Percentiles rank a stretch among this genome's conserved stretches.
Evolutionary conservation across 495 filamentous ascomycete species (phyloP).

Genomic region (Chaetomium fimeti): DNA sequence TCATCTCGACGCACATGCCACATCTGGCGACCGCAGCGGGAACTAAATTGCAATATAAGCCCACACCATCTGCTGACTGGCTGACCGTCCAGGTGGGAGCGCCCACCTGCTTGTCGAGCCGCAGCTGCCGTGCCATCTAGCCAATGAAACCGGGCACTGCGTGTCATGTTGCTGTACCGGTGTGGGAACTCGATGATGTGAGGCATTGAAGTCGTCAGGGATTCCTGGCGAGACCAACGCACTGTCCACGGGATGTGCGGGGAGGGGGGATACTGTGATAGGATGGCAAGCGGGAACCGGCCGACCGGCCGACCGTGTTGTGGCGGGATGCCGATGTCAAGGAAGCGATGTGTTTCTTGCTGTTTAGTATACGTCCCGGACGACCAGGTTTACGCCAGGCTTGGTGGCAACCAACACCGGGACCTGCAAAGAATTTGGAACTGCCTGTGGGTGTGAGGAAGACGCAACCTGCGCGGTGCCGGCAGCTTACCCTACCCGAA

Average conservation of each 20-base stretch:
- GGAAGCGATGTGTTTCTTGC: not conserved
- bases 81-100: constrained; percentile 31
- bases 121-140: constrained; percentile 19
- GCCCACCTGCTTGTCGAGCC: constrained; percentile 27
- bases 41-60: constrained; percentile 37
- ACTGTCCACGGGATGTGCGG: not conserved
- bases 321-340: not conserved
- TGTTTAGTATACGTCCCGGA: not conserved
- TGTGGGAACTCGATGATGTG: constrained; percentile 18
- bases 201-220: not conserved
- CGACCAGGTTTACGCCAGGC: not conserved
- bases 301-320: not conserved
- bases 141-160: constrained; percentile 17
- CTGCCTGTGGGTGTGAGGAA: not conserved
- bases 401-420: not conserved
- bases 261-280: not conserved
- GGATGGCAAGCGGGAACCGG: not conserved
- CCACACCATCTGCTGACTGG: constrained; percentile 35
- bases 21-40: constrained; percentile 25
- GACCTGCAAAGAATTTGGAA: not conserved
- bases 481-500: not conserved
- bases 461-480: not conserved
- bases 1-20: constrained; percentile 21
- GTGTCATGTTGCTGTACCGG: constrained; percentile 21
- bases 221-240: not conserved